Evolutionary conservation across 164 flowering plant genomes (phyloP).

Genomic region (Macadamia tetraphylla): DNA sequence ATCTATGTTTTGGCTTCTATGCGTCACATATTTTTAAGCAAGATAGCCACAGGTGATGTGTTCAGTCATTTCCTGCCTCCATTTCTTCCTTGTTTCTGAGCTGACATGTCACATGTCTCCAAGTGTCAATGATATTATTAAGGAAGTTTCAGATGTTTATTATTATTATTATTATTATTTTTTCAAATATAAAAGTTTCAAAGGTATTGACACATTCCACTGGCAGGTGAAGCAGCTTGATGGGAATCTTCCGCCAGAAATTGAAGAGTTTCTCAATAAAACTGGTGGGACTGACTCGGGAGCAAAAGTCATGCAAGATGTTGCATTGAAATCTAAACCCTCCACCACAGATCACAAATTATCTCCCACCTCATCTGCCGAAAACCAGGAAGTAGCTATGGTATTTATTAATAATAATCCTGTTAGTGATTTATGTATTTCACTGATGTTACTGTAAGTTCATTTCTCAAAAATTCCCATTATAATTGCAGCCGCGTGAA

Average conservation of each 20-base stretch:
- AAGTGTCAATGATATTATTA: neutral
- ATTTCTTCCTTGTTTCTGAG: no score
- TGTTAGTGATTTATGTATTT: neutral
- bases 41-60: no score
- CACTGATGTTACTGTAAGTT: neutral
- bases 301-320: constrained; percentile 19
- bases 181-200: constrained; percentile 2
- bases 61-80: no score
- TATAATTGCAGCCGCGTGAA: constrained; percentile 25
- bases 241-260: constrained; percentile 46
- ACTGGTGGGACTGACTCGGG: constrained; percentile 19
- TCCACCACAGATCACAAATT: constrained; percentile 4
- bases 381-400: constrained; percentile 20
- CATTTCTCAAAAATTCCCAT: neutral
- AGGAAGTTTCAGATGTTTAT: neutral
- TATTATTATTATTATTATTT: neutral
- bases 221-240: constrained; percentile 72
- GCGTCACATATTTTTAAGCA: no score
- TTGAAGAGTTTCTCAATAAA: constrained; percentile 44
- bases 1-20: no score
- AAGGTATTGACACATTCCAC: constrained; percentile 11
- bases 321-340: constrained; percentile 19
- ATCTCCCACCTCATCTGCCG: constrained; percentile 10
- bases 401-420: constrained; percentile 17
- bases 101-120: no score